Conservation (phyloP, 169 alveolate species). For the Plasmodium inui region DNA sequence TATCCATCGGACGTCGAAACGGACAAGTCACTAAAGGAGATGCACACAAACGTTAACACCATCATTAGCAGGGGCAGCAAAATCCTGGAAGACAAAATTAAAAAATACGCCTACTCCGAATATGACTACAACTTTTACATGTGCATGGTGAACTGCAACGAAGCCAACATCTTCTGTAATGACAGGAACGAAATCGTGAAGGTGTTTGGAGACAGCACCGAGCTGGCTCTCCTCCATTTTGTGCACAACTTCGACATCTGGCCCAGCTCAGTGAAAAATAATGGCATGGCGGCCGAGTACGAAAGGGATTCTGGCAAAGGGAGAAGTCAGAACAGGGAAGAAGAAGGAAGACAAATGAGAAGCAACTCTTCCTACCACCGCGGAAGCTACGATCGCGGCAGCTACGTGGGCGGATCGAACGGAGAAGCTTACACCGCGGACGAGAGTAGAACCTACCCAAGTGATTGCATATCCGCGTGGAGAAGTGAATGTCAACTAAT, state of each 20-base stretch:
- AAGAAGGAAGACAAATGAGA: background rate
- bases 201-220: slow-evolving; percentile 75
- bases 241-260: slow-evolving; percentile 59
- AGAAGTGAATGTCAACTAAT: slow-evolving; percentile 36
- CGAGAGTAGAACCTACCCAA: background rate
- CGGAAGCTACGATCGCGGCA: too few species aligned
- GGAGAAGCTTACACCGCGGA: background rate
- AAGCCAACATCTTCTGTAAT: slow-evolving; percentile 61
- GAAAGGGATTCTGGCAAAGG: slow-evolving; percentile 53
- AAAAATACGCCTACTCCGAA: slow-evolving; percentile 46
- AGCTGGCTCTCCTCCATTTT: slow-evolving; percentile 56
- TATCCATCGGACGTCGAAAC: background rate
- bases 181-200: slow-evolving; percentile 31
- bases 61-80: slow-evolving; percentile 69
- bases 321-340: background rate
- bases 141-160: slow-evolving; percentile 67
- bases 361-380: too few species aligned
- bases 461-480: slow-evolving; percentile 48
- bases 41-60: slow-evolving; percentile 45
- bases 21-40: background rate
- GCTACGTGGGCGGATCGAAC: background rate
- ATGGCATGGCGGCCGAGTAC: slow-evolving; percentile 56
- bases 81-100: slow-evolving; percentile 67
- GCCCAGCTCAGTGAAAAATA: slow-evolving; percentile 21
- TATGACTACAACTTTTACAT: slow-evolving; percentile 51